Percentiles rank a stretch among this genome's conserved stretches.
These are phyloP conservation scores for Corrigiola litoralis DNA, from an alignment of 179 eudicot genomes.

Conservation along the genomic window DNA sequence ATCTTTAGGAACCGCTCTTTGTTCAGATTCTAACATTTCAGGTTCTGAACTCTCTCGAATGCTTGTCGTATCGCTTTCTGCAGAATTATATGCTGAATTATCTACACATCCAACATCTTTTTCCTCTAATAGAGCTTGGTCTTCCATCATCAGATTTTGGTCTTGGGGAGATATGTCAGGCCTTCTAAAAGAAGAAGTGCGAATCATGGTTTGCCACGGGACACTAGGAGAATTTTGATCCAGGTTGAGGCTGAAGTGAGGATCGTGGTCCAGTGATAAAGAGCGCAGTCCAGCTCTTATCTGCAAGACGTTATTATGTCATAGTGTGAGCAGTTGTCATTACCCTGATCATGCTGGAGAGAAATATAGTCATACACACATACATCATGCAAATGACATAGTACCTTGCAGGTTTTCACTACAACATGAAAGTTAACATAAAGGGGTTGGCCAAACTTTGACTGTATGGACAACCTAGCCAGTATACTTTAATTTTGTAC, in stretches of 20 bases:
- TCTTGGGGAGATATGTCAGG: constrained; percentile 4
- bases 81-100: background rate
- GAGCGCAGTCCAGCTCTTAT: background rate
- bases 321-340: too few species aligned
- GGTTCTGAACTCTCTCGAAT: constrained; percentile 6
- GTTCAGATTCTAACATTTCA: background rate
- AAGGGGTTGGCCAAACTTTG: too few species aligned
- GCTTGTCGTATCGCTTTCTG: constrained; percentile 5
- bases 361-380: too few species aligned
- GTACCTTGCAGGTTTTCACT: too few species aligned
- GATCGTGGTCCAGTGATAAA: constrained; percentile 18
- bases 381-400: too few species aligned
- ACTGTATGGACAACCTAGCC: too few species aligned
- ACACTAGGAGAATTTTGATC: constrained; percentile 3
- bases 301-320: background rate
- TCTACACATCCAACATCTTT: background rate
- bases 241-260: background rate
- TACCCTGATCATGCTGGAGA: too few species aligned
- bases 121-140: background rate
- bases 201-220: constrained; percentile 22
- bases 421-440: too few species aligned
- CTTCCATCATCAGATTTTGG: background rate
- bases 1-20: background rate
- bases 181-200: constrained; percentile 24
- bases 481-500: too few species aligned